Percentiles rank a stretch among this genome's conserved stretches.
Conservation (phyloP, 169 alveolate genomes). For the Cardiosporidium cionae region DNA sequence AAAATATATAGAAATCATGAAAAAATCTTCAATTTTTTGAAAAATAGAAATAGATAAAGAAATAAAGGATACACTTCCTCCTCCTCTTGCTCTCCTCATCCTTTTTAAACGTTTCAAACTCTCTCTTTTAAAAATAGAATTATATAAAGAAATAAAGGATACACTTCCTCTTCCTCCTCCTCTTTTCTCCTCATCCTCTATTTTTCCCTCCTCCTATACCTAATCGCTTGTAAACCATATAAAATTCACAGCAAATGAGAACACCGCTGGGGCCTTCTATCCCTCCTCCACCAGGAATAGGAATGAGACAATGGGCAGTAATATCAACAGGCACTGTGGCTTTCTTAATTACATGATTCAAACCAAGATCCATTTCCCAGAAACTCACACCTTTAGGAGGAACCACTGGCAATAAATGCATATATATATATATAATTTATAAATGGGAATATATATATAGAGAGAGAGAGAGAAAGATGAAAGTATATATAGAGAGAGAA, state of each 20-base stretch:
- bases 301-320: conserved; percentile 17
- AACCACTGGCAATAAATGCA: conserved; percentile 48
- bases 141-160: too few relatives aligned
- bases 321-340: conserved; percentile 30
- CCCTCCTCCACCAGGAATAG: conserved; percentile 48
- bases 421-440: neutral
- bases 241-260: conserved; percentile 90
- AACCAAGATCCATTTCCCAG: conserved; percentile 98
- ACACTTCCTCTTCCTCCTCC: too few relatives aligned
- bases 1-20: neutral
- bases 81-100: too few relatives aligned
- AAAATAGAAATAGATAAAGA: too few relatives aligned
- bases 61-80: too few relatives aligned
- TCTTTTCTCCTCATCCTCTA: neutral
- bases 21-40: neutral
- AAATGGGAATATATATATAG: neutral
- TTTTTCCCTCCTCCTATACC: too few relatives aligned
- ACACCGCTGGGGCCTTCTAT: conserved; percentile 97
- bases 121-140: too few relatives aligned
- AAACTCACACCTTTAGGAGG: conserved; percentile 75
- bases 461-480: neutral
- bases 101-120: too few relatives aligned
- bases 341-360: conserved; percentile 94
- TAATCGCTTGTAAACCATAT: conserved; percentile 78
- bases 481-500: neutral